Percentiles rank a stretch among this genome's conserved stretches.
phyloP scores from a whole-genome alignment of 169 alveolate genomes.

The Ichthyophthirius multifiliis region DNA sequence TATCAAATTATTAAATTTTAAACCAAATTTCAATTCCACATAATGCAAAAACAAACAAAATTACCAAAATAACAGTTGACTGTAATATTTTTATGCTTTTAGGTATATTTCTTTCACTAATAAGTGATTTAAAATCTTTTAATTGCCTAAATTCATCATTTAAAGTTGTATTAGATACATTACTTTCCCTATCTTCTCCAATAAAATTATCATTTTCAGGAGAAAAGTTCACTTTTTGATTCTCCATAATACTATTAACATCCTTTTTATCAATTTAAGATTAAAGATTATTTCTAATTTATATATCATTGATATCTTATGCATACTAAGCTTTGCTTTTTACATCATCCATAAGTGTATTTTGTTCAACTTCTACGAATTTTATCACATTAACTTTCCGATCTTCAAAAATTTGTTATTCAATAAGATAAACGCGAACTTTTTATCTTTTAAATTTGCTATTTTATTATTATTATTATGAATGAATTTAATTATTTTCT shows the following conservation, averaged over 20 bases:
- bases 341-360: not conserved
- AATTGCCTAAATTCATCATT: conserved; percentile 29
- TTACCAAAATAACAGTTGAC: not conserved
- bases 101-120: conserved; percentile 15
- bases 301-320: not conserved
- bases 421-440: not conserved
- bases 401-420: not conserved
- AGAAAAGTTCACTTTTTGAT: not conserved
- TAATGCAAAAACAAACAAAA: not conserved
- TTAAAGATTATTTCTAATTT: not conserved
- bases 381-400: not conserved
- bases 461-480: not conserved
- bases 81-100: conserved; percentile 10
- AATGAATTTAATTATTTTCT: no score
- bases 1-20: not conserved
- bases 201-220: not conserved
- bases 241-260: not conserved
- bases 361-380: not conserved
- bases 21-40: not conserved
- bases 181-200: conserved; percentile 3
- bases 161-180: conserved; percentile 14
- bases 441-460: not conserved
- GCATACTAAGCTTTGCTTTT: not conserved
- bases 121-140: conserved; percentile 29
- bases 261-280: not conserved